A percentile compares a stretch with the other conserved stretches of the same genome.
Evolutionary conservation across 1,139 yeast species (phyloP).

Genomic region (Hyphopichia buzzinii): DNA sequence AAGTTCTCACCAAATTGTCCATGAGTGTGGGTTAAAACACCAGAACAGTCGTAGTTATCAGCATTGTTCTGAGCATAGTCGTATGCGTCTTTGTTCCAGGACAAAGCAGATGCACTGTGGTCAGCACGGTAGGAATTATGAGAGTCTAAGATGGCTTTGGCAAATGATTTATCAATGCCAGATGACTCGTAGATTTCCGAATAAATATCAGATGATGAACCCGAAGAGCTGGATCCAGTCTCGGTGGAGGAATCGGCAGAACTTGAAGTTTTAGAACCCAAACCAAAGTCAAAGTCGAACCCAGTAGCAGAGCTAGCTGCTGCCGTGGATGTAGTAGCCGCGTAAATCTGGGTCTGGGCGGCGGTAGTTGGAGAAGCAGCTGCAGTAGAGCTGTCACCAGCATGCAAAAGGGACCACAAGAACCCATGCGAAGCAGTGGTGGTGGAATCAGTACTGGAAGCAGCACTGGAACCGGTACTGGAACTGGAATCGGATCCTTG

Average conservation of each 20-base stretch:
- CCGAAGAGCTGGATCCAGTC: constrained; percentile 6
- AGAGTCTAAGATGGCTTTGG: constrained; percentile 45
- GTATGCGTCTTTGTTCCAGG: constrained; percentile 65
- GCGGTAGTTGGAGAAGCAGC: constrained; percentile 8
- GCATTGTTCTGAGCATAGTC: constrained; percentile 68
- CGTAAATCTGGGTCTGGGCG: constrained; percentile 3
- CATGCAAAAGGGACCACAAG: constrained; percentile 4
- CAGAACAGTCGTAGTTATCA: constrained; percentile 65
- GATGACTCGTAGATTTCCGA: constrained; percentile 9
- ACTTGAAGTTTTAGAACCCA: neutral
- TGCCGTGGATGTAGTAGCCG: constrained; percentile 6
- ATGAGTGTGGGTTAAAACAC: constrained; percentile 66
- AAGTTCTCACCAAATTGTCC: constrained; percentile 86
- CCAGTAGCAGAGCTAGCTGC: constrained; percentile 7
- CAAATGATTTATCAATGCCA: constrained; percentile 29
- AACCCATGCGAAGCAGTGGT: constrained; percentile 3
- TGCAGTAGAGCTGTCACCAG: constrained; percentile 5
- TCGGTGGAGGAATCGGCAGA: constrained; percentile 6
- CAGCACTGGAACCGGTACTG: constrained; percentile 4
- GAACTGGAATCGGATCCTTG: neutral
- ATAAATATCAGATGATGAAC: constrained; percentile 8
- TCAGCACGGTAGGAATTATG: constrained; percentile 69
- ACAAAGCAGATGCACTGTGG: constrained; percentile 58
- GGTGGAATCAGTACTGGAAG: constrained; percentile 3
- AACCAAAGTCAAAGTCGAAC: neutral